Evolutionary conservation across 352 stramenopile species (phyloP).

Genomic region (Phytopythium montanum): DNA sequence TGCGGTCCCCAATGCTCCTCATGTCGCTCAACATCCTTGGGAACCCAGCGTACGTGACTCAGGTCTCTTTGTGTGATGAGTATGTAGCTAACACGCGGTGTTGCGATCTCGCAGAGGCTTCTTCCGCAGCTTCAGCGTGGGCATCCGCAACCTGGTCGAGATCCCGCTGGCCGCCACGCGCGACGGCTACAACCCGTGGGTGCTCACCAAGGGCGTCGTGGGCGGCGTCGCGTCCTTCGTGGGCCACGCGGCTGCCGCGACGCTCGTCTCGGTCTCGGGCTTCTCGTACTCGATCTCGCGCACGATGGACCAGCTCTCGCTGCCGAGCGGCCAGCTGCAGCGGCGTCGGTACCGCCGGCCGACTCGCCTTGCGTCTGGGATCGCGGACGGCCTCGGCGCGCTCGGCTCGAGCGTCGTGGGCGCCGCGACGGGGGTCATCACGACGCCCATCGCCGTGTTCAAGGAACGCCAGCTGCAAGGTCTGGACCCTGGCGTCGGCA

Average conservation of each 20-base stretch:
- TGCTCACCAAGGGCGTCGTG: constrained; percentile 66
- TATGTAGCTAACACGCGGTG: background rate
- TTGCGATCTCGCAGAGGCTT: constrained; percentile 51
- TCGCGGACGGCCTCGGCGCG: constrained; percentile 62
- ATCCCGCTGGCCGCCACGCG: constrained; percentile 62
- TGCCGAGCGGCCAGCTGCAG: constrained; percentile 55
- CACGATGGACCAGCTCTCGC: constrained; percentile 77
- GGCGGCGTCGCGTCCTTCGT: constrained; percentile 67
- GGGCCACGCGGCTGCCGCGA: constrained; percentile 63
- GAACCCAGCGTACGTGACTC: constrained; percentile 73
- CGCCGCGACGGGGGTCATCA: constrained; percentile 70
- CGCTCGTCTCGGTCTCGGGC: constrained; percentile 68
- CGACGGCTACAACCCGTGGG: constrained; percentile 77
- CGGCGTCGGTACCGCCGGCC: constrained; percentile 63
- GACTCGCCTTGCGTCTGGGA: constrained; percentile 54
- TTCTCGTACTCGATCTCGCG: constrained; percentile 81
- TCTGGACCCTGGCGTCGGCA: constrained; percentile 50
- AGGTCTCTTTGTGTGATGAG: background rate
- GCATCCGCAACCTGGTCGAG: constrained; percentile 74
- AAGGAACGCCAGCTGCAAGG: constrained; percentile 64
- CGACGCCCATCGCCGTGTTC: constrained; percentile 71
- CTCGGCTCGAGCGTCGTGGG: constrained; percentile 75
- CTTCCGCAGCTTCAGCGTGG: constrained; percentile 60
- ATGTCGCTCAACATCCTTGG: constrained; percentile 86
- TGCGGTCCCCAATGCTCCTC: constrained; percentile 70